phyloP scores from a whole-genome alignment of 2,329 filamentous ascomycete genomes.

The Aspergillus melleus region DNA sequence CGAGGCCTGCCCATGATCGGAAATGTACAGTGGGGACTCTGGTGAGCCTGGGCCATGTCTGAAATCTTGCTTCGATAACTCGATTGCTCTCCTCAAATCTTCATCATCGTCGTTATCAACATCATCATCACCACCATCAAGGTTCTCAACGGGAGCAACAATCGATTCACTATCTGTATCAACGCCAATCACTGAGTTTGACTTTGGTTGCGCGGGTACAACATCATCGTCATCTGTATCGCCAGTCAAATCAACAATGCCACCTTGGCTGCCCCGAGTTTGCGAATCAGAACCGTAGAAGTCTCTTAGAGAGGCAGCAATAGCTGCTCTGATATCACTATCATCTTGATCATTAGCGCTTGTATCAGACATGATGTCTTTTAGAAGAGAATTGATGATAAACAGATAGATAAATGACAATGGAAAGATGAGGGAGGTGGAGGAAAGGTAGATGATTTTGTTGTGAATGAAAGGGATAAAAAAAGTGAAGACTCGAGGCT shows the following conservation, averaged over 20 bases:
- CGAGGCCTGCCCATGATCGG: not conserved
- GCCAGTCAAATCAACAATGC: conserved; percentile 36
- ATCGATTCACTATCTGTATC: conserved; percentile 21
- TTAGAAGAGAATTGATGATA: not conserved
- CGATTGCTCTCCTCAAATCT: conserved; percentile 37
- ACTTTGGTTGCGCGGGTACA: conserved; percentile 27
- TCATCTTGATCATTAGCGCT: conserved; percentile 12
- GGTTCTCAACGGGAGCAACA: not conserved
- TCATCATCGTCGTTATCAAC: conserved; percentile 30
- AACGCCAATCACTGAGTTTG: conserved; percentile 27
- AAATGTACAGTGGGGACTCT: not conserved
- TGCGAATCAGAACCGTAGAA: not conserved
- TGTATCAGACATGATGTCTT: not conserved
- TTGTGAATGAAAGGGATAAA: not conserved
- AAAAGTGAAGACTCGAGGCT: not conserved
- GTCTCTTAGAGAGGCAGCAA: conserved; percentile 24
- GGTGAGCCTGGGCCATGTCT: conserved; percentile 8
- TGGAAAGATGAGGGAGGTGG: too few relatives aligned
- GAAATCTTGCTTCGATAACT: conserved; percentile 32
- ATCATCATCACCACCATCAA: conserved; percentile 7
- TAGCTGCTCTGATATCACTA: conserved; percentile 17
- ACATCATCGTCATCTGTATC: conserved; percentile 32
- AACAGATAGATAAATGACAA: not conserved
- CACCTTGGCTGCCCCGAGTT: not conserved
- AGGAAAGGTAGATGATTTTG: not conserved